phyloP scores from a whole-genome alignment of 2,329 filamentous ascomycete species.

The Xylariaceae sp. region DNA sequence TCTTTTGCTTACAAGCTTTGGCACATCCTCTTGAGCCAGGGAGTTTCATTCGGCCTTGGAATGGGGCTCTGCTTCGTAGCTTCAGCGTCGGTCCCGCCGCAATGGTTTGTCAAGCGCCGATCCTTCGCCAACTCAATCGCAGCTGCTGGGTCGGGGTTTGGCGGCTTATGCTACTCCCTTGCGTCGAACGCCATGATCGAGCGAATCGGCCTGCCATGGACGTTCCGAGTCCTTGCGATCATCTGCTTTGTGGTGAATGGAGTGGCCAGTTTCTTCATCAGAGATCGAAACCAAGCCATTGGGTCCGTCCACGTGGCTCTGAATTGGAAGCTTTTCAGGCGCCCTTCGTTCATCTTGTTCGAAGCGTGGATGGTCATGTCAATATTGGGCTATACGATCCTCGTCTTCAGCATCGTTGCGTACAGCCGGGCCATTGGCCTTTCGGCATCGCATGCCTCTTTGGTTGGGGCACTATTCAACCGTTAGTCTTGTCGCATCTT shows the following conservation, averaged over 20 bases:
- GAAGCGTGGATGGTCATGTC: conserved; percentile 66
- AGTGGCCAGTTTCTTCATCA: conserved; percentile 58
- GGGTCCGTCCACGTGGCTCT: conserved; percentile 65
- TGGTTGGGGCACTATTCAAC: conserved; percentile 72
- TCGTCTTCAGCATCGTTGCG: conserved; percentile 73
- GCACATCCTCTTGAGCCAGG: conserved; percentile 73
- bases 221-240: conserved; percentile 39
- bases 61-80: conserved; percentile 74
- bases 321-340: conserved; percentile 57
- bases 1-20: conserved; percentile 66
- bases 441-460: conserved; percentile 60
- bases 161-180: conserved; percentile 67
- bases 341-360: conserved; percentile 59
- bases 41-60: conserved; percentile 70
- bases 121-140: conserved; percentile 66
- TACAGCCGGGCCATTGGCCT: conserved; percentile 68
- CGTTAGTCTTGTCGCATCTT: conserved; percentile 36
- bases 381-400: conserved; percentile 69
- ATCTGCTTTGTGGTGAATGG: conserved; percentile 47
- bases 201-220: conserved; percentile 60
- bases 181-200: conserved; percentile 65
- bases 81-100: conserved; percentile 62
- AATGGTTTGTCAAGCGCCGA: conserved; percentile 68
- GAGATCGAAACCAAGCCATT: conserved; percentile 68
- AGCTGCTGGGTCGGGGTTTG: conserved; percentile 67